Evolutionary conservation across 2,329 filamentous ascomycete genomes (phyloP), one percentile per base, ranked within the genome.

Genomic region (Beauveria varroae): DNA sequence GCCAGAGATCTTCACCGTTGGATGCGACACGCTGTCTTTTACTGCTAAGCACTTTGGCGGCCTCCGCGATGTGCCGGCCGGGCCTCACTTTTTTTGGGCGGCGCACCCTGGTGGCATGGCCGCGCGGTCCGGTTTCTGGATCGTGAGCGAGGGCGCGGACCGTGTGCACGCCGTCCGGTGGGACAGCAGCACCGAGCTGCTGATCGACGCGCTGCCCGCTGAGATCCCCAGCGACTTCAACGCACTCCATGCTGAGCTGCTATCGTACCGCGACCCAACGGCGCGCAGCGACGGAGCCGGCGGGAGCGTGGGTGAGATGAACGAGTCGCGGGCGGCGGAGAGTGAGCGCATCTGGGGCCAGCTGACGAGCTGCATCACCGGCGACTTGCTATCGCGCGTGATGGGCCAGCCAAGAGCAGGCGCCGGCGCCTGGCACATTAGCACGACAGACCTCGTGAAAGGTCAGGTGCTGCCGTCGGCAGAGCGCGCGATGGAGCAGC

Each of bases 71-170:
- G 74, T 87, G 28, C 82, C 83, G 0, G 68, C 74, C 0, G 85
- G 85, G 0, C 69, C 79, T 16, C 85, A 87, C 68, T 81, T 87
- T 62, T 74, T 86, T 62, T 87, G 84, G 83, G 78, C 81, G 30
- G 76, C 83, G 2, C 76, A 81, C 24, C 75, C 78, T 0, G 74
- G 74, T 2, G 74, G 75, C 20, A 73, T 77, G 20, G 81, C 81
- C 2, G 71, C 77, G 34, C 78, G 85, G 3, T 81, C 76, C 60
- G 85, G 83, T 5, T 85, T 81, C 68, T 87, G 84, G 84, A 75
- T 86, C 60, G 70, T 78, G 49, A 75, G 76, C 0, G 71, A 69
- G 1, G 66, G 69, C 12, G 63, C 63, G 3, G 66, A 74, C 16
- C 69, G 68, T 5, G 72, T 79, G 22, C 76, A 78, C 61, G 75